Evolutionary conservation across 805 yeast genomes (phyloP), one percentile per base, ranked within the genome.

Genomic region (Hanseniaspora clermontiae): DNA sequence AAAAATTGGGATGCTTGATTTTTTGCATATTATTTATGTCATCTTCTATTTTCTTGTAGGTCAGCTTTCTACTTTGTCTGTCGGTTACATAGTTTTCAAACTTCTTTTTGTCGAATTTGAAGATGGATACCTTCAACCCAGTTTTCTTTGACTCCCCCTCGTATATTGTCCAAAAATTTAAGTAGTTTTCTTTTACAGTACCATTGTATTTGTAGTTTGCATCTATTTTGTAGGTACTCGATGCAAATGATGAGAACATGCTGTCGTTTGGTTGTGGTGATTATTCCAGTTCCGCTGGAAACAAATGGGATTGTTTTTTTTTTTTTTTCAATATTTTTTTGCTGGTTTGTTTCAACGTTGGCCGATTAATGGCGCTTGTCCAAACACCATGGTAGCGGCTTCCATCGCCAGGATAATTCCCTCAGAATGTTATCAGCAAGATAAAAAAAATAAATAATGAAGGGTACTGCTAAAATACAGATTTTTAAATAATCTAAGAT

Each of bases 1-100:
- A 70, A 31, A 93, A 75, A 60, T 88, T 83, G 0, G 99, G 98
- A 67, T 93, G 99, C 61, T 89, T 84, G 62, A 93, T 72, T 65
- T 83, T 85, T 17, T 95, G 80, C 65, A 90, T 70, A 60, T 84
- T 83, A 24, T 79, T 70, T 1, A 88, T 83, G 62, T 89, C 93
- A 31, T 72, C 70, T 62, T 81, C 77, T 50, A 93, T 71, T 20
- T 83, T 74, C 46, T 80, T 84, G 61, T 80, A 83, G 49, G 90
- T 93, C 43, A 77, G 81, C 50, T 81, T 76, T 24, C 75, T 64
- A 3, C 79, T 66, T 7, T 82, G 81, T 40, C 80, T 71, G 57
- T 79, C 71, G 14, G 70, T 60, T 29, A 89, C 66, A 56, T 72
- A 71, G 7, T 76, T 67, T 61, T 86, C 90, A 60, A 86, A 80